A percentile compares a stretch with the other conserved stretches of the same genome.
Conservation (phyloP, 495 filamentous ascomycete genomes). For the Jackrogersella minutella region DNA sequence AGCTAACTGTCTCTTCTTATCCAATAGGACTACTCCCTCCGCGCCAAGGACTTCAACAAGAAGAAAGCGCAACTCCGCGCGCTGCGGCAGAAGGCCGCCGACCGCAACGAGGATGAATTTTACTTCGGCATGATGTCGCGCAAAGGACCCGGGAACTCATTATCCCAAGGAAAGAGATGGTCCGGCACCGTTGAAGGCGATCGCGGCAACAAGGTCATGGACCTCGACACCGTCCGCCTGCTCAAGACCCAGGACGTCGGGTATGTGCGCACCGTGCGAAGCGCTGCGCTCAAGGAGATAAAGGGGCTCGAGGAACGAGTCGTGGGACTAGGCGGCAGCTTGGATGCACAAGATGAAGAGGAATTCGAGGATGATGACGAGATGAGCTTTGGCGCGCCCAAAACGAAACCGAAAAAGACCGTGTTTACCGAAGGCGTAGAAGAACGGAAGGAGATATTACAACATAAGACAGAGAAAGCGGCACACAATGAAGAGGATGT, state of each 20-base stretch:
- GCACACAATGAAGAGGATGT: slow-evolving; percentile 4
- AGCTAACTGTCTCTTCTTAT: not conserved
- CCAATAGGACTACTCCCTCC: slow-evolving; percentile 84
- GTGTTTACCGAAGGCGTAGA: slow-evolving; percentile 49
- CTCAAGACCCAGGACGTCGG: slow-evolving; percentile 96
- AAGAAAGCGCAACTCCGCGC: slow-evolving; percentile 83
- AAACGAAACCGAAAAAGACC: slow-evolving; percentile 51
- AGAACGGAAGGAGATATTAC: slow-evolving; percentile 24
- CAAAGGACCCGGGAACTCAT: slow-evolving; percentile 46
- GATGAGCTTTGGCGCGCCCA: slow-evolving; percentile 25
- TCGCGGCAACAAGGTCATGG: slow-evolving; percentile 66
- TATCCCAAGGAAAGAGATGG: slow-evolving; percentile 49
- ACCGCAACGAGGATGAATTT: slow-evolving; percentile 92
- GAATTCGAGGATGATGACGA: slow-evolving; percentile 42
- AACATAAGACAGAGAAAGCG: slow-evolving; percentile 1
- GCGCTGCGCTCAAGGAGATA: slow-evolving; percentile 57
- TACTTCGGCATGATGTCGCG: slow-evolving; percentile 86
- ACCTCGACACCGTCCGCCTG: slow-evolving; percentile 78
- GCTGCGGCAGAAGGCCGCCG: slow-evolving; percentile 79
- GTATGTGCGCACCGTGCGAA: slow-evolving; percentile 76
- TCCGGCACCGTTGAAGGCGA: slow-evolving; percentile 66
- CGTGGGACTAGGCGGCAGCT: slow-evolving; percentile 46
- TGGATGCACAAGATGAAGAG: slow-evolving; percentile 33
- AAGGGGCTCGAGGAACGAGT: slow-evolving; percentile 54
- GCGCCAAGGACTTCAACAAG: slow-evolving; percentile 84